Percentiles rank a stretch among this genome's conserved stretches.
Conservation (phyloP, 2,329 filamentous ascomycete species). For the Neurospora sp. region DNA sequence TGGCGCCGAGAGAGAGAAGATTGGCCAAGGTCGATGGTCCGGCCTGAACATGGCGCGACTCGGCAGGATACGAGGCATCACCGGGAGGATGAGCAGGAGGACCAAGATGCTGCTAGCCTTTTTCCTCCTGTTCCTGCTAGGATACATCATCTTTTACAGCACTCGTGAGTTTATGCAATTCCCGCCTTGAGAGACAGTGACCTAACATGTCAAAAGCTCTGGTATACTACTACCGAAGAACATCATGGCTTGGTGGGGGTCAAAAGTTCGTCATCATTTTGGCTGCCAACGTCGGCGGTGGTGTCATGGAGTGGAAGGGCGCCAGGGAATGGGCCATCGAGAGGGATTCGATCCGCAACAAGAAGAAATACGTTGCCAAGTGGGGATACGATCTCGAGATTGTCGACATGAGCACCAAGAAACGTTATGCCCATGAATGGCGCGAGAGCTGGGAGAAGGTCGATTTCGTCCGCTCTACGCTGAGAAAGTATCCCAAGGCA, state of each 20-base stretch:
- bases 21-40: constrained; percentile 48
- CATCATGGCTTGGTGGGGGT: constrained; percentile 67
- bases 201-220: constrained; percentile 29
- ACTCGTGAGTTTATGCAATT: constrained; percentile 53
- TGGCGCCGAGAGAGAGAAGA: constrained; percentile 71
- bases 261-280: constrained; percentile 89
- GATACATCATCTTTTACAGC: constrained; percentile 57
- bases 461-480: constrained; percentile 76
- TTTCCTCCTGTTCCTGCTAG: constrained; percentile 47
- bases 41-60: constrained; percentile 34
- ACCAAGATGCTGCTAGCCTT: constrained; percentile 54
- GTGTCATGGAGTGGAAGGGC: constrained; percentile 99
- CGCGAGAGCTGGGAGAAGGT: constrained; percentile 99
- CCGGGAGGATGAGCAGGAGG: constrained; percentile 50
- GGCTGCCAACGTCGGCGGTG: constrained; percentile 86
- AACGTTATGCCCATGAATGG: constrained; percentile 98
- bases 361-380: constrained; percentile 71
- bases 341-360: constrained; percentile 90
- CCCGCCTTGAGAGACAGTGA: too few species aligned
- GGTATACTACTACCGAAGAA: constrained; percentile 57
- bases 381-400: constrained; percentile 97
- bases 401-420: constrained; percentile 98
- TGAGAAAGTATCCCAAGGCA: constrained; percentile 89
- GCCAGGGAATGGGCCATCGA: constrained; percentile 97
- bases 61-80: constrained; percentile 35